Evolutionary conservation across 768 basidiomycete genomes (phyloP).

Genomic region (Astraeus odoratus): DNA sequence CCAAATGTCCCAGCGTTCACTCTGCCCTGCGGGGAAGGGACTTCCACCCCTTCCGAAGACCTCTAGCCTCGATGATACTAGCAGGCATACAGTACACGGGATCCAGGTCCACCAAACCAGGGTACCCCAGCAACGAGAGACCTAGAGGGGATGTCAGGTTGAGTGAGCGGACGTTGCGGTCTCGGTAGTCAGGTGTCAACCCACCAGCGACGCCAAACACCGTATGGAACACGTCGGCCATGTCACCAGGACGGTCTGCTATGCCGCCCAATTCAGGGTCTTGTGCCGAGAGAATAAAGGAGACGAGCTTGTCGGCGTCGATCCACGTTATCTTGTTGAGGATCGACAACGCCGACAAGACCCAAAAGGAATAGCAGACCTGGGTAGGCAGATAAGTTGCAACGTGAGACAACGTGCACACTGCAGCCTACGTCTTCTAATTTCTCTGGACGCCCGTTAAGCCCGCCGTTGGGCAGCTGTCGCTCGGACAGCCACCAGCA

Average conservation of each 20-base stretch:
- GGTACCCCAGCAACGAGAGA: constrained; percentile 83
- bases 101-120: constrained; percentile 77
- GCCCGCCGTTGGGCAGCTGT: constrained; percentile 86
- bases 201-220: constrained; percentile 83
- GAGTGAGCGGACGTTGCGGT: background rate
- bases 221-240: constrained; percentile 98
- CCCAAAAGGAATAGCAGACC: constrained; percentile 99
- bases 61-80: constrained; percentile 56
- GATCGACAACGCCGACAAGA: constrained; percentile 82
- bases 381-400: constrained; percentile 22
- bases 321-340: constrained; percentile 83
- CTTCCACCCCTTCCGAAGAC: constrained; percentile 50
- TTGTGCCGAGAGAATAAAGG: constrained; percentile 86
- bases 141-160: constrained; percentile 36
- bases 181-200: constrained; percentile 6
- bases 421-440: constrained; percentile 74
- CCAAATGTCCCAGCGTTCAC: background rate
- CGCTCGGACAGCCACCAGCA: constrained; percentile 94
- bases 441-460: constrained; percentile 98
- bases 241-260: constrained; percentile 87
- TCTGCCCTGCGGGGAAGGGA: constrained; percentile 22
- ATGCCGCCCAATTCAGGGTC: constrained; percentile 90
- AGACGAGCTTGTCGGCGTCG: constrained; percentile 64
- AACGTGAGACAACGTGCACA: background rate
- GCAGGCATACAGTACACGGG: constrained; percentile 97